Base-by-base conservation (phyloP, 495 filamentous ascomycete species). In the Glonium stellatum region DNA sequence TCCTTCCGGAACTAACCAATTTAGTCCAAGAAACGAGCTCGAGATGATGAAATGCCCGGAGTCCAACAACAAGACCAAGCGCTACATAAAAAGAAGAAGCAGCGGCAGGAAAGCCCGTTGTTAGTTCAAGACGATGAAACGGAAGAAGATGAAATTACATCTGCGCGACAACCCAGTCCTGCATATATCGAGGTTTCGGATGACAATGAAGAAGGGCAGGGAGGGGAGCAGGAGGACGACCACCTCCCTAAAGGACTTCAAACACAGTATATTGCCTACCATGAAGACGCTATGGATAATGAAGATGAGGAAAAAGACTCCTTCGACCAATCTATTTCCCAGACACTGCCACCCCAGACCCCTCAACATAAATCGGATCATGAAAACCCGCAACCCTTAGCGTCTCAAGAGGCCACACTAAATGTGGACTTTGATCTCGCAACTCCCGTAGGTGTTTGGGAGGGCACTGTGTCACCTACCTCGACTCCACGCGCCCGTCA, bases 401-500 rank as follows among this genome's bases (percentile, higher is more conserved):
- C 13, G 4, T 44, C 39, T 44, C 18, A 2, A 18, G 13, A 44
- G 1, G 39, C 18, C 39, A 15, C 13, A 44, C 13, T 15, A 11
- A 44, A 44, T 44, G 13, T 44, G 39, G 39, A 44, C 39, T 18
- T 44, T 11, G 39, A 44, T 18, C 39, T 44, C 39, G 39, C 18
- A 18, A 3, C 39, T 18, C 39, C 39, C 4, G 12, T 4, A 13
- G 39, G 39, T 44, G 39, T 3, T 18, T 44, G 39, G 39, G 39
- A 44, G 4, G 10, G 13, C 39, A 25, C 21, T 15, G 6, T 15
- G 21, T 51, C 48, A 15, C 21, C 23, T 15, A 55, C 65, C 1
- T 57, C 58, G 23, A 55, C 57, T 39, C 65, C 65, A 5, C 52
- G 51, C 11, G 41, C 60, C 5, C 53, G 55, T 42, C 64, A 56